Conservation (phyloP, 2,329 filamentous ascomycete species). For the Davidsoniella eucalypti region DNA sequence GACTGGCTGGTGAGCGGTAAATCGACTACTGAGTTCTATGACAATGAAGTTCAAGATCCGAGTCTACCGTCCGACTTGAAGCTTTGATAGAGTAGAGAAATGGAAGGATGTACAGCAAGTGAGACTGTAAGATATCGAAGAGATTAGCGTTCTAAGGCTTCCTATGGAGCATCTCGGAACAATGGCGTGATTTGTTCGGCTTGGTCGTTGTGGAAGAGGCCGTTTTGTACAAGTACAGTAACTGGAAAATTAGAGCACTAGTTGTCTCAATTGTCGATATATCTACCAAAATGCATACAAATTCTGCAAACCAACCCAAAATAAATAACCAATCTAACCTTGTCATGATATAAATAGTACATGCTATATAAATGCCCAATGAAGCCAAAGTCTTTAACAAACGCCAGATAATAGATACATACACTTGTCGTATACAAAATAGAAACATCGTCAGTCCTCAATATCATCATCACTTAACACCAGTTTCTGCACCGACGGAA, state of each 20-base stretch:
- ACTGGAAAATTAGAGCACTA: no score
- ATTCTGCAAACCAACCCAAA: no score
- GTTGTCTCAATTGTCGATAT: background rate
- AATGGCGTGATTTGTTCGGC: background rate
- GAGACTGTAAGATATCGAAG: background rate
- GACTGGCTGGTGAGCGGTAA: slow-evolving; percentile 55
- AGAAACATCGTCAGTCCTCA: slow-evolving; percentile 36
- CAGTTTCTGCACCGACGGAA: slow-evolving; percentile 40
- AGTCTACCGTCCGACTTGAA: background rate
- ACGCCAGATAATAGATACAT: background rate
- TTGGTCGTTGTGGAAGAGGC: no score
- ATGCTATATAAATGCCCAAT: no score
- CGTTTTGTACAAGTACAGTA: slow-evolving; percentile 3
- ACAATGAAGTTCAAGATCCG: background rate
- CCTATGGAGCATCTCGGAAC: background rate
- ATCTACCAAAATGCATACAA: background rate
- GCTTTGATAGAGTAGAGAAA: background rate
- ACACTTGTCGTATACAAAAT: background rate
- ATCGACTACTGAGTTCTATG: background rate
- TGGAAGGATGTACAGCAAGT: background rate
- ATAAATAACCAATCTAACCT: no score
- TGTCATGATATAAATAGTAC: no score
- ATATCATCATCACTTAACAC: slow-evolving; percentile 74
- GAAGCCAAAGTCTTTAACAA: background rate
- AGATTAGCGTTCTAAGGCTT: background rate